Conservation (phyloP, 352 stramenopile species). For the Sclerospora graminicola region DNA sequence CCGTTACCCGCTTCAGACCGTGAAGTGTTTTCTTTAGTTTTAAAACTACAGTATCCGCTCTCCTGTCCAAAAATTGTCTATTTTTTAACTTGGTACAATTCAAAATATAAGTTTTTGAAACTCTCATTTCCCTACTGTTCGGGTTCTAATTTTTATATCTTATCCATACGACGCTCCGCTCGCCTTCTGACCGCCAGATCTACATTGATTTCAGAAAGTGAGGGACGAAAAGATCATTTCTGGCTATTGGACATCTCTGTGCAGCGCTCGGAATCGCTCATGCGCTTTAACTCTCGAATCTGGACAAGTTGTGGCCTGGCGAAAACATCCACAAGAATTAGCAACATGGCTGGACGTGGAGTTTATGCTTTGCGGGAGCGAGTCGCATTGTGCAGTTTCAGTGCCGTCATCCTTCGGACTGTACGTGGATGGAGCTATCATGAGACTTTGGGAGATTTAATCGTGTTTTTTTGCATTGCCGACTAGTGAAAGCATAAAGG, state of each 20-base stretch:
- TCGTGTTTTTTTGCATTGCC: conserved; percentile 15
- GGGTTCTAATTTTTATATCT: too few species aligned
- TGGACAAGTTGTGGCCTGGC: conserved; percentile 41
- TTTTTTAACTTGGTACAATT: too few species aligned
- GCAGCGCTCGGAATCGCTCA: conserved; percentile 31
- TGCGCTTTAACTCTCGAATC: conserved; percentile 38
- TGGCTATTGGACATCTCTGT: conserved; percentile 31
- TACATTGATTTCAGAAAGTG: not conserved
- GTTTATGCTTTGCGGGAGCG: conserved; percentile 46
- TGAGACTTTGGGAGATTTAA: not conserved
- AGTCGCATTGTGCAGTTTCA: conserved; percentile 31
- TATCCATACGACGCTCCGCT: too few species aligned
- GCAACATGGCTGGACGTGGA: conserved; percentile 23
- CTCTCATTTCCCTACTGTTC: too few species aligned
- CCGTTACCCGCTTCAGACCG: too few species aligned
- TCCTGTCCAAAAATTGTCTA: too few species aligned
- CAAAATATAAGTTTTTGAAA: too few species aligned
- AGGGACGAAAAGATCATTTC: conserved; percentile 4
- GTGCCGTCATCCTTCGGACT: conserved; percentile 53
- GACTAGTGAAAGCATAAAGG: conserved; percentile 29
- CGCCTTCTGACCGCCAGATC: too few species aligned
- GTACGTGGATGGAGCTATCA: too few species aligned
- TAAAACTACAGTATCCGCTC: too few species aligned
- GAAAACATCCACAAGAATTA: not conserved
- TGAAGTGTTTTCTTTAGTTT: too few species aligned